Conservation (phyloP, 495 filamentous ascomycete genomes). For the Bathelium albidoporum region DNA sequence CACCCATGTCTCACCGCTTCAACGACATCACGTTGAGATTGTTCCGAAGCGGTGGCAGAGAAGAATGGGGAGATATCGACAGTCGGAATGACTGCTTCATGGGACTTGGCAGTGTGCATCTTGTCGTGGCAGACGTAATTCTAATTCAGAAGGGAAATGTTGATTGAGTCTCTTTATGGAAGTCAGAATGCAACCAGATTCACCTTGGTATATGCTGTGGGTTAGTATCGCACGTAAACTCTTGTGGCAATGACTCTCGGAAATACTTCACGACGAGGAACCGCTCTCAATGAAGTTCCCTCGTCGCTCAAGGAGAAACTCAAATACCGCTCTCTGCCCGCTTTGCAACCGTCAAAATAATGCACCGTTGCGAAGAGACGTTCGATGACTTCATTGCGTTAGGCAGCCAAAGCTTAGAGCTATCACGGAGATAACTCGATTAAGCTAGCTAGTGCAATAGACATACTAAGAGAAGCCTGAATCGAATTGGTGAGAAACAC, state of each 20-base stretch:
- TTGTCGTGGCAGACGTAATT: background rate
- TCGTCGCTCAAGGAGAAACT: background rate
- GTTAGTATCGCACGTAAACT: background rate
- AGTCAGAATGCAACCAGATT: background rate
- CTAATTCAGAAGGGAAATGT: background rate
- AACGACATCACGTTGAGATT: conserved; percentile 19
- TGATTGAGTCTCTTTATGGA: background rate
- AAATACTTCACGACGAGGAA: background rate
- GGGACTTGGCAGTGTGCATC: background rate
- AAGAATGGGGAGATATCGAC: conserved; percentile 15
- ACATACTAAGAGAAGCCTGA: background rate
- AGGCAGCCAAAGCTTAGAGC: background rate
- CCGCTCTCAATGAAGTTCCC: background rate
- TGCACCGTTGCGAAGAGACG: background rate
- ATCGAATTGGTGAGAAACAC: background rate
- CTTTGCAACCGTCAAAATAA: background rate
- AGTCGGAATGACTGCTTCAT: conserved; percentile 32
- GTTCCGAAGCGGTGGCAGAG: background rate
- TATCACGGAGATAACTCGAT: background rate
- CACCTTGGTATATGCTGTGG: background rate
- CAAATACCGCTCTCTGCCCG: background rate
- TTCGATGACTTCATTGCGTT: background rate
- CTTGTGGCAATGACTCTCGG: background rate
- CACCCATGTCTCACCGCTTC: conserved; percentile 27
- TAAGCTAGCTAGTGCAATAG: background rate